Base-by-base conservation (phyloP, 192 early-diverging fungal genomes). In the Lunasporangiospora selenospora region DNA sequence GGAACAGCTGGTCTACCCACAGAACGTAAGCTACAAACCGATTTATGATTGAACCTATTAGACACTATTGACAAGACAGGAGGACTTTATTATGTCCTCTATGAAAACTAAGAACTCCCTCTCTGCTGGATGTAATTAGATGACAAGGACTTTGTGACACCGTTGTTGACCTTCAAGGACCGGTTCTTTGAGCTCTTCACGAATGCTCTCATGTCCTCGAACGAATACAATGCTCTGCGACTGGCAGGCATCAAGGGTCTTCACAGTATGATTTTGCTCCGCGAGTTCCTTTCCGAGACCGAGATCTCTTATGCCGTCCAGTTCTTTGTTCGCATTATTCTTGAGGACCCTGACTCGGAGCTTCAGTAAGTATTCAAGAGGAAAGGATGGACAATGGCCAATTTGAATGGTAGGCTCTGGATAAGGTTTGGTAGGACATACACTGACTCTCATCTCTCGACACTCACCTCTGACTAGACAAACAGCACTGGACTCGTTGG, bases 131-230 rank as follows among this genome's bases (percentile, higher is more conserved):
- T n/a, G n/a, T n/a, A n/a, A 23, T 30, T 67, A 85, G 71, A 76
- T 52, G 81, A 88, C 42, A 49, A 69, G 13, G 85, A 84, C 26
- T 75, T 86, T 53, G 53, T 75, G 15, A 87, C 81, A 8, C 90
- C 92, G 21, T 65, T 95, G 32, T 60, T 88, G 6, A 42, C 87
- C 0, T 92, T 84, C 58, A 94, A 96, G 69, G 86, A 86, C 62
- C 82, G 87, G n/a, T 79, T 92, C 53, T 89, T 93, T 56, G 85
- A 80, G 40, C 66, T 92, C 4, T 96, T 91, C 57, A 84, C 83
- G 18, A 77, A 82, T 8, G 84, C 92, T 9, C 61, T 89, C 6
- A 67, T 88, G 21, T 77, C 87, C 0, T 84, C 85, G 33, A 89
- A 91, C 60, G 91, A 94, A 67, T 91, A 93, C 62, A 87, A 82